phyloP scores from a whole-genome alignment of 768 basidiomycete genomes.

The Auriscalpium microsporum region DNA sequence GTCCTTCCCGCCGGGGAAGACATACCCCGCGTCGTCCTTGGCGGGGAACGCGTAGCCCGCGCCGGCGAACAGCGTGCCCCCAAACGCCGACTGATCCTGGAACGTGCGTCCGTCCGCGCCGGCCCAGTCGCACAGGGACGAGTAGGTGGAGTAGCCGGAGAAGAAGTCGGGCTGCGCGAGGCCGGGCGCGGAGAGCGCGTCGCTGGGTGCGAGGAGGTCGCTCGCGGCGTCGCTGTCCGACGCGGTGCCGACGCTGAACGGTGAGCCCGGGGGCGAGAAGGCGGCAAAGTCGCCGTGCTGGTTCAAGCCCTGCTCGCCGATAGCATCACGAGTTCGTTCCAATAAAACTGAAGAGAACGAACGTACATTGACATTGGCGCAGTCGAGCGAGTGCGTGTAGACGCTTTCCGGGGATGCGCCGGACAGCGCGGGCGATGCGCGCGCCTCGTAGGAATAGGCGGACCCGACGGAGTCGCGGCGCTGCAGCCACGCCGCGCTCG shows the following conservation, averaged over 20 bases:
- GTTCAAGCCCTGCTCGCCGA: background rate
- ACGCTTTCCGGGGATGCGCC: background rate
- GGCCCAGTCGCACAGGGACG: conserved; percentile 14
- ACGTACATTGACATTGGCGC: background rate
- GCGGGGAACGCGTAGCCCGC: too few relatives aligned
- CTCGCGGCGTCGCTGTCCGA: conserved; percentile 1
- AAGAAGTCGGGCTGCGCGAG: background rate
- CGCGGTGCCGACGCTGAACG: conserved; percentile 8
- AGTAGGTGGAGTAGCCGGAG: conserved; percentile 13
- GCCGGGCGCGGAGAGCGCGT: background rate
- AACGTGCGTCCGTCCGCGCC: background rate
- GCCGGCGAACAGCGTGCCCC: too few relatives aligned
- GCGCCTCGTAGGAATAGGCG: background rate
- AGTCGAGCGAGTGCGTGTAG: background rate
- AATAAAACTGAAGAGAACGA: background rate
- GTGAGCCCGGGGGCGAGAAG: conserved; percentile 13
- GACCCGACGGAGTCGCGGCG: background rate
- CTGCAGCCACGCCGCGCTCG: background rate
- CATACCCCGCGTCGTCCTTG: too few relatives aligned
- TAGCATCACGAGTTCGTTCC: background rate
- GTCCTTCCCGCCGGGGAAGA: too few relatives aligned
- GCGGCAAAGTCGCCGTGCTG: conserved; percentile 2
- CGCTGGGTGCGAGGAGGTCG: background rate
- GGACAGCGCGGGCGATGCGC: background rate
- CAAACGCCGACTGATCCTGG: too few relatives aligned